Evolutionary conservation across 2,329 filamentous ascomycete genomes (phyloP), one percentile per base, ranked within the genome.

Genomic region (Metarhizium rileyi): DNA sequence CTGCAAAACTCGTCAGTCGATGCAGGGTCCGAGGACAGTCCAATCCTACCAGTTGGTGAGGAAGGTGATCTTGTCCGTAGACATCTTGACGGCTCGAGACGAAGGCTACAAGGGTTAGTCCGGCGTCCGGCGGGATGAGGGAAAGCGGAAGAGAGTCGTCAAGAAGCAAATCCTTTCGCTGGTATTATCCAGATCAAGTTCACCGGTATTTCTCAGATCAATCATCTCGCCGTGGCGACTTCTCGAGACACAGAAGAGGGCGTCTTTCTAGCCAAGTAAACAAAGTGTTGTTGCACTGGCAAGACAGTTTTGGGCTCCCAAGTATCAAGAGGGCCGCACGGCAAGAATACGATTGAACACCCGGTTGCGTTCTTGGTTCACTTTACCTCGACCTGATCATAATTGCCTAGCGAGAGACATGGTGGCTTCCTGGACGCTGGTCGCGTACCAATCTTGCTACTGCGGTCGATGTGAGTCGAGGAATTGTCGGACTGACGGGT

Each of bases 111-210:
- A 54, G 57, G 62, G 72, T 80, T 66, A 80, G 74, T 72, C 63
- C 55, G n/a, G n/a, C n/a, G 47, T 62, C 64, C 58, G 58, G 55
- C 62, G 59, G 47, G 44, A 44, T 22, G 50, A 52, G 62, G 66
- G 65, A 66, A 55, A 61, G 70, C 14, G 44, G n/a, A 25, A 25
- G 43, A 18, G 16, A n/a, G 41, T 46, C 50, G 43, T 52, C 75
- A 80, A 80, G 79, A 84, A 84, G 84, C 84, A 87, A 83, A 80
- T 87, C 81, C 84, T 87, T 87, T 83, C 85, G 84, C 84, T 86
- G 83, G 83, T 77, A 86, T 87, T 86, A 84, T 83, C 81, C 82
- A 86, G 83, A 86, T 87, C 84, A 87, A 87, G 84, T 88, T 87
- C 76, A 72, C 73, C 82, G 83, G 83, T 86, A 83, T 85, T 78